phyloP scores from a whole-genome alignment of 1,284 basidiomycete genomes.

The Ceratobasidium theobromae region DNA sequence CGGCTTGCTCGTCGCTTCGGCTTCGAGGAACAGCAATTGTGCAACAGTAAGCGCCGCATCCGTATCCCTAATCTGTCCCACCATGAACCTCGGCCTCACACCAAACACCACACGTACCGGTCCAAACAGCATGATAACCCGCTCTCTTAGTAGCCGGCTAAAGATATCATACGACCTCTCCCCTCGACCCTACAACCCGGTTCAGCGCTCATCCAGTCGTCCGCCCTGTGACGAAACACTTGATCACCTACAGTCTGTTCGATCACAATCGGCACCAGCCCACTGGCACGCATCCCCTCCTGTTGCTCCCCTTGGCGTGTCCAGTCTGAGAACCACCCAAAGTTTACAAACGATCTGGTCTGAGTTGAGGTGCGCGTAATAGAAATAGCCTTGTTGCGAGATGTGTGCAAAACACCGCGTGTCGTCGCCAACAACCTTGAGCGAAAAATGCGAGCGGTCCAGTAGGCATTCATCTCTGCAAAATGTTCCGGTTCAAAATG shows the following conservation, averaged over 20 bases:
- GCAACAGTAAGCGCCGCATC: constrained; percentile 84
- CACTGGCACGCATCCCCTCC: constrained; percentile 15
- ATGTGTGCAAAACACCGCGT: no score
- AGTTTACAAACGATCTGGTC: no score
- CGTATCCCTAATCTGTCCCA: constrained; percentile 72
- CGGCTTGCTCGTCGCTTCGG: constrained; percentile 87
- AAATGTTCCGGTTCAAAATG: no score
- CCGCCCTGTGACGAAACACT: no score
- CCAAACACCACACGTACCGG: constrained; percentile 57
- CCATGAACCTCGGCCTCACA: constrained; percentile 13
- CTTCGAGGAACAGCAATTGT: constrained; percentile 90
- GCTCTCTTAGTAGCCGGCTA: constrained; percentile 83
- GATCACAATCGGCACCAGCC: constrained; percentile 86
- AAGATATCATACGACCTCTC: constrained; percentile 95
- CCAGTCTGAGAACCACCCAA: constrained; percentile 16
- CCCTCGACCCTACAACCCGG: constrained; percentile 76
- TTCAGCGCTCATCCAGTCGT: no score
- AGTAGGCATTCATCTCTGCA: no score
- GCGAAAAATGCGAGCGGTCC: no score
- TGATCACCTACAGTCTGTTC: constrained; percentile 81
- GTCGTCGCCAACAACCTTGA: no score
- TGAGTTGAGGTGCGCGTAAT: no score
- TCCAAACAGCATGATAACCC: constrained; percentile 91
- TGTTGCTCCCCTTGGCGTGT: no score
- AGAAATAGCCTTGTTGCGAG: no score